Percentiles rank a stretch among this genome's conserved stretches.
These are phyloP conservation scores for Euphrasia arctica DNA, from an alignment of 305 asterid species.

Conservation along the genomic window DNA sequence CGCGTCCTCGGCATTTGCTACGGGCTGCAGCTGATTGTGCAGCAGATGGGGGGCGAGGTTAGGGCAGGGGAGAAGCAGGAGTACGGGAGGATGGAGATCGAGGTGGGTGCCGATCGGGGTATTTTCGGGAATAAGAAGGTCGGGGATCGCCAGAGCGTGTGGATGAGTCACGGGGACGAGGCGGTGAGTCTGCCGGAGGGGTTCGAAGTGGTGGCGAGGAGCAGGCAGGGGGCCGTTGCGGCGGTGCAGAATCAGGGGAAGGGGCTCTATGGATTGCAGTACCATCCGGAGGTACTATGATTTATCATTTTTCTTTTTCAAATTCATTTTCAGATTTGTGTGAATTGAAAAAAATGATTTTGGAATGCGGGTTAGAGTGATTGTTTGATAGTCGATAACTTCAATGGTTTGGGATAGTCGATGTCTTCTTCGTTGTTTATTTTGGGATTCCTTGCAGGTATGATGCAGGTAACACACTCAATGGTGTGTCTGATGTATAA, in stretches of 20 bases:
- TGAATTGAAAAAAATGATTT: background rate
- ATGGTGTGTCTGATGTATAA: no score
- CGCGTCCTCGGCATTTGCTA: slow-evolving; percentile 81
- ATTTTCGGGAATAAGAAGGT: slow-evolving; percentile 57
- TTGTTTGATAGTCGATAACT: background rate
- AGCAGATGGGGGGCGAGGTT: slow-evolving; percentile 81
- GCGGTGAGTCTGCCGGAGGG: slow-evolving; percentile 91
- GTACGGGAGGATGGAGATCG: slow-evolving; percentile 92
- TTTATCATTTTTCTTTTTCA: background rate
- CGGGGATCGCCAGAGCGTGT: slow-evolving; percentile 85
- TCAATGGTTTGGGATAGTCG: background rate
- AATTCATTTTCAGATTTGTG: background rate
- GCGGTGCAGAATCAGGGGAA: slow-evolving; percentile 59
- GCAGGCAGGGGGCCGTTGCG: slow-evolving; percentile 78
- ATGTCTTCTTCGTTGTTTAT: no score
- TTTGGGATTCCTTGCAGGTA: no score
- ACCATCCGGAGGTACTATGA: slow-evolving; percentile 81
- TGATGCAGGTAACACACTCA: no score
- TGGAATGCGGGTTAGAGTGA: background rate
- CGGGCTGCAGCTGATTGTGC: slow-evolving; percentile 86
- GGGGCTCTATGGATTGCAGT: slow-evolving; percentile 85
- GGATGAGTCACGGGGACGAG: slow-evolving; percentile 99
- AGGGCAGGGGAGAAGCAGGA: slow-evolving; percentile 81
- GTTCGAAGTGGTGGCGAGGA: slow-evolving; percentile 78
- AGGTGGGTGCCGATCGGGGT: slow-evolving; percentile 43